Percentiles rank a stretch among this genome's conserved stretches.
Conservation (phyloP, 441 rosid genomes). For the Populus tomentosa region DNA sequence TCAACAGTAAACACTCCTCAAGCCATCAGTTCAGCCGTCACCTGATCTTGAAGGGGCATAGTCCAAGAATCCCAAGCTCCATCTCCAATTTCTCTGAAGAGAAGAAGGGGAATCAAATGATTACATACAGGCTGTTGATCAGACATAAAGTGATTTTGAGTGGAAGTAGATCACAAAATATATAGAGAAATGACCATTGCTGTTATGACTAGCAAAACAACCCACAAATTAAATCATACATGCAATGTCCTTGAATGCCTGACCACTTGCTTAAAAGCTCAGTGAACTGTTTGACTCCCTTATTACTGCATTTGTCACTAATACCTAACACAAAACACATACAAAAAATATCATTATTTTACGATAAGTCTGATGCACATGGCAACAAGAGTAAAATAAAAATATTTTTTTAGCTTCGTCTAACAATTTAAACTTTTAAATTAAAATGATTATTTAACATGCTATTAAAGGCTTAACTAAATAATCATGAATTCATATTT, state of each 20-base stretch:
- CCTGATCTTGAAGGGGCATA: conserved; percentile 78
- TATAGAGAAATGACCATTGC: background rate
- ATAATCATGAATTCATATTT: no score
- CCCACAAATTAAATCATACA: conserved; percentile 41
- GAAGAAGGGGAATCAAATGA: conserved; percentile 4
- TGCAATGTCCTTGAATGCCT: conserved; percentile 64
- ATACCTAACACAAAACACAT: conserved; percentile 43
- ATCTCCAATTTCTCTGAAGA: conserved; percentile 71
- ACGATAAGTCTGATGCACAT: background rate
- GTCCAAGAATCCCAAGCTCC: conserved; percentile 95
- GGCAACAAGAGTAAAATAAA: background rate
- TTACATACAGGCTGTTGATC: background rate
- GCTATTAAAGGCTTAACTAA: no score
- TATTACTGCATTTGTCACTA: conserved; percentile 58
- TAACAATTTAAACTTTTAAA: no score
- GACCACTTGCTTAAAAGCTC: conserved; percentile 70
- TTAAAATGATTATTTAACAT: no score
- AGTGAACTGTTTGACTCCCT: conserved; percentile 56
- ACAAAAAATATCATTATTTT: background rate
- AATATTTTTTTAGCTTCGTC: no score
- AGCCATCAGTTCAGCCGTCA: conserved; percentile 13
- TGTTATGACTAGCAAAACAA: background rate
- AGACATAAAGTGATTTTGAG: background rate
- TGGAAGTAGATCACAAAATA: background rate
- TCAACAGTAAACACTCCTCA: conserved; percentile 1